Base-by-base conservation (phyloP, 1,139 yeast genomes). In the Groenewaldozyma sp. region DNA sequence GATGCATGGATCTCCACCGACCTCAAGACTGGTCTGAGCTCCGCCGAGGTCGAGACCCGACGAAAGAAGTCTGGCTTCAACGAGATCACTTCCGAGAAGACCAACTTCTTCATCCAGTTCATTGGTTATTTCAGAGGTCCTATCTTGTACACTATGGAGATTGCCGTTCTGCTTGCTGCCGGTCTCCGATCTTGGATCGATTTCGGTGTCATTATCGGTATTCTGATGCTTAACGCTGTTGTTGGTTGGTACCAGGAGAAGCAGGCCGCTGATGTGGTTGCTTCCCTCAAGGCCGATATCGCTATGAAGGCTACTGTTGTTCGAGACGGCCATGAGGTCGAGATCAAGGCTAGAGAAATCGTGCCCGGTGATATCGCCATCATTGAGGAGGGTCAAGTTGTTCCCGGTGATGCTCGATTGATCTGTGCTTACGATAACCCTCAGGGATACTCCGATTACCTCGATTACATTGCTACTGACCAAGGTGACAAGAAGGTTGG, bases 221-320 rank as follows among this genome's bases (percentile, higher is more conserved):
- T 75, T 55, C 67, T 75, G 57, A 54, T 74, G 63, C 71, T 75
- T 39, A 60, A 60, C 55, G 64, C 80, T 49, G 65, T 67, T 52
- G 81, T 75, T 56, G 81, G 81, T 70, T 75, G 76, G 71, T 71
- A 75, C 56, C 81, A 75, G 67, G 81, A 75, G 68, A 74, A 70
- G 70, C 83, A 86, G 74, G 95, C 95, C 54, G 95, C 94, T 71
- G 86, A 94, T 53, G 87, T 84, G 72, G 95, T 86, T 55, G 95
- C 86, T 49, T 94, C 84, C 64, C 79, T 86, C 68, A 86, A 86
- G 76, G 87, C 86, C 68, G 84, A 94, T 60, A 73, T 84, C 59
- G 94, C 95, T 53, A 82, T 83, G 80, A 64, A 83, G 66, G 95
- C 95, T 59, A 65, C 72, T 53, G 88, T 83, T 59, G 73, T 86